Conservation (phyloP, 805 yeast genomes). For the Kuraishia hungarica region DNA sequence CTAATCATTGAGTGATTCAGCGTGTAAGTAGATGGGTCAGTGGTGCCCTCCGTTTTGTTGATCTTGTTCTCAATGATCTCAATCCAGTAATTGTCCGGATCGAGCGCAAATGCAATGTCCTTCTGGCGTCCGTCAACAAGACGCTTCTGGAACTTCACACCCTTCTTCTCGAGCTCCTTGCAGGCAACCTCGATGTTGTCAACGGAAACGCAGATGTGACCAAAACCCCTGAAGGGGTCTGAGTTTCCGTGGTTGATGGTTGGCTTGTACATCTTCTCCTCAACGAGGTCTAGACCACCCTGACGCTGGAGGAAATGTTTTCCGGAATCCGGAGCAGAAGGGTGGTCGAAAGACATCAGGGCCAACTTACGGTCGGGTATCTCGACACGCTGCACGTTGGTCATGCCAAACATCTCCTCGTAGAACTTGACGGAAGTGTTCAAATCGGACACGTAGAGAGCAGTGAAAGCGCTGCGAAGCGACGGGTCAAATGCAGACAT, state of each 20-base stretch:
- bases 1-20: conserved; percentile 93
- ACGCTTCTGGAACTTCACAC: conserved; percentile 75
- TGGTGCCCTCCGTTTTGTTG: conserved; percentile 28
- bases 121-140: conserved; percentile 86
- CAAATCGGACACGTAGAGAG: conserved; percentile 80
- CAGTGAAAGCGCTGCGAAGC: conserved; percentile 54
- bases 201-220: conserved; percentile 86
- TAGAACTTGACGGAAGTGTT: conserved; percentile 66
- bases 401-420: conserved; percentile 66
- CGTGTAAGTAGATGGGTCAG: conserved; percentile 33
- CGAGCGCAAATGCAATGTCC: conserved; percentile 89
- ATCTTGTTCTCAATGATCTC: conserved; percentile 64
- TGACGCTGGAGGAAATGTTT: conserved; percentile 29
- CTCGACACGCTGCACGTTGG: conserved; percentile 41
- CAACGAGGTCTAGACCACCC: conserved; percentile 82
- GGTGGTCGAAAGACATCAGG: conserved; percentile 30
- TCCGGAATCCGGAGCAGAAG: conserved; percentile 27
- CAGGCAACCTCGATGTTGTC: conserved; percentile 66
- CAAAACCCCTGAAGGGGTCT: conserved; percentile 84
- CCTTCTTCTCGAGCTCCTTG: conserved; percentile 43
- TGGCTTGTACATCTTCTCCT: conserved; percentile 62
- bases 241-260: conserved; percentile 72
- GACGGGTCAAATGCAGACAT: conserved; percentile 11
- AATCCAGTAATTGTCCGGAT: conserved; percentile 96
- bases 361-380: conserved; percentile 30